phyloP scores from a whole-genome alignment of 441 rosid genomes.

The Isatis lusitanica region DNA sequence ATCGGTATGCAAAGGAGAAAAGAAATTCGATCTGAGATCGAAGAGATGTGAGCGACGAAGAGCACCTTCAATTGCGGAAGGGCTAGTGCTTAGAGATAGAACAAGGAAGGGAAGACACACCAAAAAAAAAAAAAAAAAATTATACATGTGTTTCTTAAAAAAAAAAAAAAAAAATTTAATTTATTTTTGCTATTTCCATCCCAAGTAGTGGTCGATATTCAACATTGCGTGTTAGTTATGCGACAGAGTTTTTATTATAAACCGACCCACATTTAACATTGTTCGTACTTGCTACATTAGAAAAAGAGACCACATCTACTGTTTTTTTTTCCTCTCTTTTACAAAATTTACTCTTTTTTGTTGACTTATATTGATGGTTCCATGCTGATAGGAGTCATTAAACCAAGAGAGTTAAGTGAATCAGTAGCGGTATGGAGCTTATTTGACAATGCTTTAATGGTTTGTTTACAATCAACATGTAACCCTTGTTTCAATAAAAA shows the following conservation, averaged over 20 bases:
- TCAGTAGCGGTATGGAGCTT: too few relatives aligned
- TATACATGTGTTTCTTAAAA: neutral
- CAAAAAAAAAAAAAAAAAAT: neutral
- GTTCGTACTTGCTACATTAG: too few relatives aligned
- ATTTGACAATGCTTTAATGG: too few relatives aligned
- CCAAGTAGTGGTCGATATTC: slow-evolving; percentile 27
- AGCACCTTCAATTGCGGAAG: slow-evolving; percentile 38
- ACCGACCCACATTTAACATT: neutral
- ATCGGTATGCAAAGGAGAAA: neutral
- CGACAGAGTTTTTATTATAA: neutral
- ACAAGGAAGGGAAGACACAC: neutral
- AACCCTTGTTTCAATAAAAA: too few relatives aligned
- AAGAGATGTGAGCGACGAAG: slow-evolving; percentile 35
- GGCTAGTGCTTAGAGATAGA: slow-evolving; percentile 33
- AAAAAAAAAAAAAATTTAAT: neutral
- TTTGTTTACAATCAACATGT: too few relatives aligned
- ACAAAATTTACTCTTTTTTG: neutral
- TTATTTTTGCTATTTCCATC: slow-evolving; percentile 7
- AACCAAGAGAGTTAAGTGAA: too few relatives aligned
- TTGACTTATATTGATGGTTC: neutral
- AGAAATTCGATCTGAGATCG: slow-evolving; percentile 34
- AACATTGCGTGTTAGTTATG: neutral
- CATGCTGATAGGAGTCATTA: too few relatives aligned
- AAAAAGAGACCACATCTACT: neutral
- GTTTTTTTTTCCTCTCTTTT: neutral